Base-by-base conservation (phyloP, 2,329 filamentous ascomycete genomes). In the Apiospora aurea region DNA sequence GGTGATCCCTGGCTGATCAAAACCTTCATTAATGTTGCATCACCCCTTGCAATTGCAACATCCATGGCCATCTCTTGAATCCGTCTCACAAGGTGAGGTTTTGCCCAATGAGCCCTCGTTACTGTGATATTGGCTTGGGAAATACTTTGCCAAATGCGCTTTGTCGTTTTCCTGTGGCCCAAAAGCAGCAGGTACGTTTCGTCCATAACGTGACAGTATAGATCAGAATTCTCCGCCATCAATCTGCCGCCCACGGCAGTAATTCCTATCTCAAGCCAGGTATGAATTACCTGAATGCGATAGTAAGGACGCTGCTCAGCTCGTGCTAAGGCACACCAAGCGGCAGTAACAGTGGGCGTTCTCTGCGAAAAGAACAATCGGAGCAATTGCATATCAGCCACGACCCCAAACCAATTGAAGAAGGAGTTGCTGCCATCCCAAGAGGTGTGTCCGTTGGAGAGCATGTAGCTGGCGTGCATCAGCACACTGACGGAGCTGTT, bases 221-320 rank as follows among this genome's bases (percentile, higher is more conserved):
- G 18, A 1, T 1, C 14, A 16, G 6, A 0, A 14, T 61, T n/a
- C 0, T 38, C 29, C 1, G 21, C 4, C 4, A 61, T n/a, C 16
- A 5, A n/a, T n/a, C 11, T 61, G 16, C 16, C 53, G 34, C 1
- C 13, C 18, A 5, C 0, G 10, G 10, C 57, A n/a, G 34, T 13
- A 4, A n/a, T 0, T 41, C 57, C 57, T n/a, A 41, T 13, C 3
- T 38, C 21, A 14, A 57, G 18, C 51, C 24, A 57, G 5, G 16
- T 34, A 1, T 21, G 3, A 13, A 2, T 2, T 5, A n/a, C 8
- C 1, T n/a, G n/a, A n/a, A n/a, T n/a, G n/a, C n/a, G n/a, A n/a
- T n/a, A n/a, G n/a, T n/a, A n/a, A n/a, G n/a, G n/a, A n/a, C n/a
- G n/a, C n/a, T n/a, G n/a, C n/a, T n/a, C n/a, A 21, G 5, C 24